Evolutionary conservation across 768 basidiomycete species (phyloP).

Genomic region (Chlorophyllum brunneum): DNA sequence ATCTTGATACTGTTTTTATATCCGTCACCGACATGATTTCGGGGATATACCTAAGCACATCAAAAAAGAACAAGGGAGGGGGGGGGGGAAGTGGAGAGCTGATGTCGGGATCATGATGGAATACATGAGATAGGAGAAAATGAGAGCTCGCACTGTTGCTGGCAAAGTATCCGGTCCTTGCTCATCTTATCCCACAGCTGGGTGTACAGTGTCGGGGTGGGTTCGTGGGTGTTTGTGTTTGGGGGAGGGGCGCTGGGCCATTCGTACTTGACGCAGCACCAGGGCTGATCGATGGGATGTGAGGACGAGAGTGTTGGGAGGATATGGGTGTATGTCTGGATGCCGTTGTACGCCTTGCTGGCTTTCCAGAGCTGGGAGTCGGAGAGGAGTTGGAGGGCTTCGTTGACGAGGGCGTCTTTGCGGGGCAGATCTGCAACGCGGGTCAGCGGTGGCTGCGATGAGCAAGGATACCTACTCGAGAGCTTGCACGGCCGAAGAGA

Average conservation of each 20-base stretch:
- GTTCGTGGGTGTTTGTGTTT: background rate
- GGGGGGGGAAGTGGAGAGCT: too few species aligned
- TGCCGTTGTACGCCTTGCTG: conserved; percentile 41
- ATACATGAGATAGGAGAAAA: background rate
- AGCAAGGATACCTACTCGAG: background rate
- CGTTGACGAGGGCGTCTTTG: conserved; percentile 40
- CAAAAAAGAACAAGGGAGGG: conserved; percentile 4
- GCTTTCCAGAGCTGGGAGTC: conserved; percentile 47
- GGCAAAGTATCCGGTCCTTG: conserved; percentile 46
- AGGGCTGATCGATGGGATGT: conserved; percentile 26
- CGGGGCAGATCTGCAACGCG: conserved; percentile 44
- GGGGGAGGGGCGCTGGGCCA: conserved; percentile 24
- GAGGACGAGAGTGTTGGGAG: conserved; percentile 27
- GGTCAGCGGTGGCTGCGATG: background rate
- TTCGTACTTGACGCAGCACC: conserved; percentile 49
- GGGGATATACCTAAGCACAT: conserved; percentile 40
- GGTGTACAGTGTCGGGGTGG: conserved; percentile 51
- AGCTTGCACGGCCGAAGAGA: background rate
- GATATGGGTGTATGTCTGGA: conserved; percentile 39
- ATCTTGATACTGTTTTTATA: conserved; percentile 49
- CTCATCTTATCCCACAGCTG: conserved; percentile 58
- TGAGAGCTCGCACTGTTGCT: conserved; percentile 42
- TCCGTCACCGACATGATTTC: conserved; percentile 49
- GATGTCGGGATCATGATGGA: background rate
- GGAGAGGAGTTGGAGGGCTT: conserved; percentile 40